Percentiles rank a stretch among this genome's conserved stretches.
phyloP scores from a whole-genome alignment of 2,329 filamentous ascomycete species.

The Aureobasidium vineae region DNA sequence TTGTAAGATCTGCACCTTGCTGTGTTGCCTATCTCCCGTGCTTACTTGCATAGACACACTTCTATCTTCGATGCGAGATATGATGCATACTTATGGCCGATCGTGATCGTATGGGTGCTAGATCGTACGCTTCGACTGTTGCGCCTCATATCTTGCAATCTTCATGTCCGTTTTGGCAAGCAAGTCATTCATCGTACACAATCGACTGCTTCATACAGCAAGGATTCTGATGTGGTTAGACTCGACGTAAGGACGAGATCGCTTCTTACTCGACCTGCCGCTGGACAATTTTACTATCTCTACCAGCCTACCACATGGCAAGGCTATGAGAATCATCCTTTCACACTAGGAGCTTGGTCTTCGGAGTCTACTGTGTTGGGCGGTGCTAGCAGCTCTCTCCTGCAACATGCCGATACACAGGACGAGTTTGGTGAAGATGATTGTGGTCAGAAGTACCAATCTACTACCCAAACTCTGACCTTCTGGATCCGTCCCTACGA shows the following conservation, averaged over 20 bases:
- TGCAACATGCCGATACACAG: neutral
- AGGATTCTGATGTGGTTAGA: conserved; percentile 47
- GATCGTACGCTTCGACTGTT: conserved; percentile 51
- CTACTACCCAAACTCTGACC: conserved; percentile 34
- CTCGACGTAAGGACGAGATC: conserved; percentile 46
- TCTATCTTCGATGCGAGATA: conserved; percentile 54
- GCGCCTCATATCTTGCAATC: conserved; percentile 48
- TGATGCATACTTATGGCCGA: conserved; percentile 53
- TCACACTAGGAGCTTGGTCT: conserved; percentile 44
- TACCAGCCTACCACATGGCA: conserved; percentile 47
- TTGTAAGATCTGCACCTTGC: conserved; percentile 45
- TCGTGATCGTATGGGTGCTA: conserved; percentile 50
- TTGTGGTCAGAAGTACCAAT: neutral
- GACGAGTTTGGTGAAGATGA: neutral
- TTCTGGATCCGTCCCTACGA: conserved; percentile 54
- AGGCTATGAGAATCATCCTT: conserved; percentile 55
- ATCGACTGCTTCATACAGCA: conserved; percentile 46
- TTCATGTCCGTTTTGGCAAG: conserved; percentile 36
- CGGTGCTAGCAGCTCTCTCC: neutral
- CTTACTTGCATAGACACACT: conserved; percentile 45
- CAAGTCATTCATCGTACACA: conserved; percentile 30
- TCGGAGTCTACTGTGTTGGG: neutral
- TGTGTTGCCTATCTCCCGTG: conserved; percentile 30
- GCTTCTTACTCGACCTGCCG: conserved; percentile 38
- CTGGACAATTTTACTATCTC: conserved; percentile 54